Evolutionary conservation across 495 filamentous ascomycete species (phyloP), one percentile per base, ranked within the genome.

Genomic region (Tuber magnatum): DNA sequence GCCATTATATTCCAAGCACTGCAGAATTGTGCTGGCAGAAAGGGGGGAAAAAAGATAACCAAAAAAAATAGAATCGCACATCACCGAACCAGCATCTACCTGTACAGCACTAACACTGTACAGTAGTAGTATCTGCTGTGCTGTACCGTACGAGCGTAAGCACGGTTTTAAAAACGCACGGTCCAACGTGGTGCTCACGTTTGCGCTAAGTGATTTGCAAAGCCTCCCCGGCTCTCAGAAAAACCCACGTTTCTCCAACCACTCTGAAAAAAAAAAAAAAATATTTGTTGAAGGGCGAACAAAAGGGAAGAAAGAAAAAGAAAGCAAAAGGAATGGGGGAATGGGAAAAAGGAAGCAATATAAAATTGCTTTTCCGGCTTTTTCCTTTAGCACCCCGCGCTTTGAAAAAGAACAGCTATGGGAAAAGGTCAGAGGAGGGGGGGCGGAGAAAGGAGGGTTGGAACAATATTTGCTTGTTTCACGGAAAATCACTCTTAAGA

Each of bases 391-490:
- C 16, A 35, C 56, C 56, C 56, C 56, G 28, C 56, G 28, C 14
- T 3, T 46, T 46, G 56, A 35, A 18, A 65, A 35, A 35, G 16
- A 28, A 35, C 9, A 65, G 14, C 28, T 0, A 32, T 35, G 28
- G 56, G 2, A 40, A n/a, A n/a, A n/a, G n/a, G n/a, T n/a, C 39
- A 7, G 39, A 3, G 7, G 2, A 7, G 39, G 39, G 7, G 39
- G 39, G 39, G 7, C 3, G 7, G 28, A 10, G 56, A 28, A 24
- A 56, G 51, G 24, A 22, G 51, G 51, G 28, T 32, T 28, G 51
- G 51, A 65, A 65, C 56, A 35, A 32, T 65, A 65, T 65, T 65
- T 65, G 56, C 56, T 65, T 65, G 56, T 65, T 65, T 65, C 56
- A 65, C 28, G 56, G 56, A 65, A 65, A 65, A 65, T 65, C 56